These are phyloP conservation scores for Sporothrix pallida DNA, from an alignment of 2,329 filamentous ascomycete genomes.

Conservation along the genomic window DNA sequence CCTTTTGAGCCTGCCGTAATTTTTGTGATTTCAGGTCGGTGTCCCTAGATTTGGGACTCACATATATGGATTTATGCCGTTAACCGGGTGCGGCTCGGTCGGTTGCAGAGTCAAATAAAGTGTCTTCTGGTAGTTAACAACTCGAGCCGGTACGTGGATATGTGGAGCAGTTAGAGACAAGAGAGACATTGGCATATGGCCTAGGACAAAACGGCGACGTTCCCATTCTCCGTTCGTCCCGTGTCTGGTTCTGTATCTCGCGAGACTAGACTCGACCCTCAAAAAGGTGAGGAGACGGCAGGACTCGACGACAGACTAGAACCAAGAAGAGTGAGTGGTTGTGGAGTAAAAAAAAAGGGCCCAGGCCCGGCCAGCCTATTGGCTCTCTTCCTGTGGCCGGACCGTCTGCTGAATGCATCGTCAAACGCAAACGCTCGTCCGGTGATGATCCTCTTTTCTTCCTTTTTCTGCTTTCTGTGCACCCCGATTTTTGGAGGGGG, in stretches of 20 bases:
- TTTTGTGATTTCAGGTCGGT: too few species aligned
- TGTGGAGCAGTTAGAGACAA: not conserved
- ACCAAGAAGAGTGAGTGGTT: conserved; percentile 11
- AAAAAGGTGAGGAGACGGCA: not conserved
- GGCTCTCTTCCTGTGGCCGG: not conserved
- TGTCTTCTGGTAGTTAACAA: not conserved
- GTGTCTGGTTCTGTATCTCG: not conserved
- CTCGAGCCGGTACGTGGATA: not conserved
- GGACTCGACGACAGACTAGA: not conserved
- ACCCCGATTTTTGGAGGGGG: not conserved
- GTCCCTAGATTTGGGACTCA: too few species aligned
- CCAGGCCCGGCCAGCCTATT: conserved; percentile 15
- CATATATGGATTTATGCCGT: too few species aligned
- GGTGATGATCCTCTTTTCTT: conserved; percentile 21
- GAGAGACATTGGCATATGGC: not conserved
- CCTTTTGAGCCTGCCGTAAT: too few species aligned
- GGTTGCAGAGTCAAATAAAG: not conserved
- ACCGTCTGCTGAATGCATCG: conserved; percentile 25
- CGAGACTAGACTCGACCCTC: not conserved
- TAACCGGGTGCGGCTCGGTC: not conserved
- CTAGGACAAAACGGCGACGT: not conserved
- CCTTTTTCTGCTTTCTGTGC: not conserved
- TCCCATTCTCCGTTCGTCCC: conserved; percentile 24
- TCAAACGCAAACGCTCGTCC: conserved; percentile 26
- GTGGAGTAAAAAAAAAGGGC: conserved; percentile 17